phyloP scores from a whole-genome alignment of 169 alveolate species.

The Cryptosporidium parvum region DNA sequence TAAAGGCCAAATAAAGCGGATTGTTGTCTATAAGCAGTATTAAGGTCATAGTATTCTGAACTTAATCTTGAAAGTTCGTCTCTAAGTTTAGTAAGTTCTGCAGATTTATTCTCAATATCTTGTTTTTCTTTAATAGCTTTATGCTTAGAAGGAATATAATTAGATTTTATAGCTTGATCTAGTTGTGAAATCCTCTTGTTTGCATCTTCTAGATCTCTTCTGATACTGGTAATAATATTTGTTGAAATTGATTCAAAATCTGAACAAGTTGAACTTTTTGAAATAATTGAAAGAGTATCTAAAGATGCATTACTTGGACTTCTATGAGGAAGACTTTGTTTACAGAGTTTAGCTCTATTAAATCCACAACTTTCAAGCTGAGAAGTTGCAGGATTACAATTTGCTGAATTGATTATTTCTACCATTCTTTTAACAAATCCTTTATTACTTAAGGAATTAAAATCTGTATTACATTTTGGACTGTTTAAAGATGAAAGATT shows the following conservation, averaged over 20 bases:
- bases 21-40: constrained; percentile 66
- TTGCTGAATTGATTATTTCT: constrained; percentile 12
- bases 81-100: constrained; percentile 17
- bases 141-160: constrained; percentile 2
- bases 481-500: neutral
- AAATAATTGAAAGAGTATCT: constrained; percentile 28
- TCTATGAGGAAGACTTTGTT: neutral
- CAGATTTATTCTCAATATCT: neutral
- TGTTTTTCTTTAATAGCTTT: neutral
- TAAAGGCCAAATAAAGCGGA: constrained; percentile 68
- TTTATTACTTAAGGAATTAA: neutral
- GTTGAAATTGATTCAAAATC: constrained; percentile 43
- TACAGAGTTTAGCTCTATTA: constrained; percentile 20
- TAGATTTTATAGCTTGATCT: constrained; percentile 16
- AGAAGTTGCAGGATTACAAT: neutral
- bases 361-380: neutral
- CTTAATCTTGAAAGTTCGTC: constrained; percentile 31
- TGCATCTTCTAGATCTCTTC: constrained; percentile 49
- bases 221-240: constrained; percentile 10
- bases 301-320: constrained; percentile 38
- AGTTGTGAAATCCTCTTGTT: constrained; percentile 63
- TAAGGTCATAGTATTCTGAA: constrained; percentile 33
- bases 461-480: neutral
- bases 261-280: neutral
- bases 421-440: constrained; percentile 60